A percentile compares a stretch with the other conserved stretches of the same genome.
These are phyloP conservation scores for Termitomyces sp. DNA, from an alignment of 768 basidiomycete species.

Conservation along the genomic window DNA sequence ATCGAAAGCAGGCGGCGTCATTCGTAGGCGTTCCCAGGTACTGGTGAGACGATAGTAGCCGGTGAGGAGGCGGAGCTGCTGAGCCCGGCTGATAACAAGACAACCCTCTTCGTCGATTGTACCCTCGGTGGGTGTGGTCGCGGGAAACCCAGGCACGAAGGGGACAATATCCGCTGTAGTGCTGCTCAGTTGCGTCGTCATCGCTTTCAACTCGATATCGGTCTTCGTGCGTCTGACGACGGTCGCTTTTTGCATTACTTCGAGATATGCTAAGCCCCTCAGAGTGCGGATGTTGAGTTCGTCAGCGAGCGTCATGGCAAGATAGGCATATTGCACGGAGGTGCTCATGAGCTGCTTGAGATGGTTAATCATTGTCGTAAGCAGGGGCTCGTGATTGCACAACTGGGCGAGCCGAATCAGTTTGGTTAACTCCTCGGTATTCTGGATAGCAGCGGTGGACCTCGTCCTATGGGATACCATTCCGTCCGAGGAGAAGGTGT, in stretches of 20 bases:
- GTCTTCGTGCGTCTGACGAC: slow-evolving; percentile 38
- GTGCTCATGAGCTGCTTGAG: slow-evolving; percentile 60
- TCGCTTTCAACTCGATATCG: slow-evolving; percentile 25
- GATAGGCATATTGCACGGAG: slow-evolving; percentile 66
- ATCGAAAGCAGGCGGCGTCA: slow-evolving; percentile 57
- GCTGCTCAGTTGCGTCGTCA: slow-evolving; percentile 4
- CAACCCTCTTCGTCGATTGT: slow-evolving; percentile 41
- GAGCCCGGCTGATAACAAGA: slow-evolving; percentile 53
- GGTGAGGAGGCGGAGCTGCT: slow-evolving; percentile 64
- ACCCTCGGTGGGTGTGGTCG: slow-evolving; percentile 23
- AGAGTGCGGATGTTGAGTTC: slow-evolving; percentile 61
- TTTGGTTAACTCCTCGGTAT: slow-evolving; percentile 51
- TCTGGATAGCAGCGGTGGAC: too few relatives aligned
- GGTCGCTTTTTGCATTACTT: slow-evolving; percentile 66
- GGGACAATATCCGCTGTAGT: not conserved
- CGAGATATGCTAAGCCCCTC: slow-evolving; percentile 66
- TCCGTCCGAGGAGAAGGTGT: slow-evolving; percentile 26
- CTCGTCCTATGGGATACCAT: slow-evolving; percentile 12
- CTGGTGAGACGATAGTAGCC: slow-evolving; percentile 69
- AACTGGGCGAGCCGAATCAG: slow-evolving; percentile 66
- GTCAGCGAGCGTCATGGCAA: slow-evolving; percentile 73
- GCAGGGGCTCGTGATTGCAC: slow-evolving; percentile 60
- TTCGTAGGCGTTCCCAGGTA: slow-evolving; percentile 65
- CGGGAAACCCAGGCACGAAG: not conserved
- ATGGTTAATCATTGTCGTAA: slow-evolving; percentile 57